Percentiles rank a stretch among this genome's conserved stretches.
These are phyloP conservation scores for Ceratobasidium sp. DNA, from an alignment of 1,284 basidiomycete genomes.

Conservation along the genomic window DNA sequence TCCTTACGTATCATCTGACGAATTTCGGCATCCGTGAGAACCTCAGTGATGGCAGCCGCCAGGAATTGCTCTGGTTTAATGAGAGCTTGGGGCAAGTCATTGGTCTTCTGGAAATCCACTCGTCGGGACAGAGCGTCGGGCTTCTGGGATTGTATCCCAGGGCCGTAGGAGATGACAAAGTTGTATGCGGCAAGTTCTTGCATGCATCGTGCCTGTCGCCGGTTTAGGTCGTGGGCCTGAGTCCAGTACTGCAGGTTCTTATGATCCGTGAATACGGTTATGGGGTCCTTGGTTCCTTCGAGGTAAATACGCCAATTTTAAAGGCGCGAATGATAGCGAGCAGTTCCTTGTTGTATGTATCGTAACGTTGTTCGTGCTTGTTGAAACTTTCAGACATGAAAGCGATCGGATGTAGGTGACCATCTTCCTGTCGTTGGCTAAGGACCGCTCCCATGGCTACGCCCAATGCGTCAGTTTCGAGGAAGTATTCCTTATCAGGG, in stretches of 20 bases:
- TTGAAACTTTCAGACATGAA: constrained; percentile 30
- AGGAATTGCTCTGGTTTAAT: not conserved
- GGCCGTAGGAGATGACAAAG: not conserved
- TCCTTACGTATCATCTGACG: too few species aligned
- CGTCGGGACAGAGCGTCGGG: not conserved
- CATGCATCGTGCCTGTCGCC: constrained; percentile 48
- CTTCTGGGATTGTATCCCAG: not conserved
- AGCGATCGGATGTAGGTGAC: not conserved
- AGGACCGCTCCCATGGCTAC: constrained; percentile 17
- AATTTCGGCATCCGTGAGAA: too few species aligned
- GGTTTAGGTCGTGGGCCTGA: constrained; percentile 5
- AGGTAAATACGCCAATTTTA: constrained; percentile 48
- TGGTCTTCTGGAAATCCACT: not conserved
- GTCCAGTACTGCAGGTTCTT: constrained; percentile 21
- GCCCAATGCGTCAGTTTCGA: constrained; percentile 40
- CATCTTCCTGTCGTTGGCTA: not conserved
- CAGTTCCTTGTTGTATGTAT: constrained; percentile 43
- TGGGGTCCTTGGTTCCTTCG: constrained; percentile 41
- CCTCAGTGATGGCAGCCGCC: too few species aligned
- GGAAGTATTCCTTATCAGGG: not conserved
- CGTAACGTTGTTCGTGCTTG: constrained; percentile 51
- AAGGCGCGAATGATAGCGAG: constrained; percentile 42
- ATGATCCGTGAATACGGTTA: constrained; percentile 32
- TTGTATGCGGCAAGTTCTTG: not conserved
- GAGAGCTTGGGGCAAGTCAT: not conserved